Base-by-base conservation (phyloP, 2,329 filamentous ascomycete species). In the Lojkania enalia region DNA sequence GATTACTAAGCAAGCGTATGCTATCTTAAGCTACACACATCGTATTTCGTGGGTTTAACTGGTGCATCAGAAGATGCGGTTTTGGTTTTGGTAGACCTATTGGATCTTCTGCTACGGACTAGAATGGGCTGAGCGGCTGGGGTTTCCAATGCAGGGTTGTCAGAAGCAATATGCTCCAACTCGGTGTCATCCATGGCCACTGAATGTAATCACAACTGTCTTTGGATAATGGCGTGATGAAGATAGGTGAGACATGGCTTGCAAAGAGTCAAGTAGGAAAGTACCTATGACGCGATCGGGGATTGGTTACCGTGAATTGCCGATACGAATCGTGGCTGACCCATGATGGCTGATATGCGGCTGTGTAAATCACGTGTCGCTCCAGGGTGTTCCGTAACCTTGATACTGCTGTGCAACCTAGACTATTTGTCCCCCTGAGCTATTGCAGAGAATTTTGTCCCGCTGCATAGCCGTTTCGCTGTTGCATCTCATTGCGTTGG, bases 181-280 rank as follows among this genome's bases (percentile, higher is more conserved):
- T 60, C 57, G 25, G 54, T 53, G 29, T 63, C 61, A 48, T 66
- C 58, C 63, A 66, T 66, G 5, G 13, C 47, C 21, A n/a, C n/a
- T 39, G 33, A 12, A 15, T 20, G 27, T 29, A 29, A 14, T 30
- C 3, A 14, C 21, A 36, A 21, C 21, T 7, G 13, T 9, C 13
- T 5, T 15, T 11, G 19, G 21, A 29, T 15, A 29, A 20, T n/a
- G n/a, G n/a, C n/a, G n/a, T n/a, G n/a, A n/a, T n/a, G 29, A 29
- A n/a, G 19, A 37, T 25, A 29, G 14, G 19, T 29, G 19, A 39
- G 5, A 14, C 18, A 31, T 13, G 27, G 18, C 33, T 29, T 29
- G 32, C 5, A 4, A 19, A 21, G 5, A 15, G 15, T 9, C n/a
- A n/a, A n/a, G 11, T 14, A 29, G 14, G 29, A 19, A 33, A 15